Evolutionary conservation across 2,329 filamentous ascomycete genomes (phyloP).

Genomic region (Venturia pyrina): DNA sequence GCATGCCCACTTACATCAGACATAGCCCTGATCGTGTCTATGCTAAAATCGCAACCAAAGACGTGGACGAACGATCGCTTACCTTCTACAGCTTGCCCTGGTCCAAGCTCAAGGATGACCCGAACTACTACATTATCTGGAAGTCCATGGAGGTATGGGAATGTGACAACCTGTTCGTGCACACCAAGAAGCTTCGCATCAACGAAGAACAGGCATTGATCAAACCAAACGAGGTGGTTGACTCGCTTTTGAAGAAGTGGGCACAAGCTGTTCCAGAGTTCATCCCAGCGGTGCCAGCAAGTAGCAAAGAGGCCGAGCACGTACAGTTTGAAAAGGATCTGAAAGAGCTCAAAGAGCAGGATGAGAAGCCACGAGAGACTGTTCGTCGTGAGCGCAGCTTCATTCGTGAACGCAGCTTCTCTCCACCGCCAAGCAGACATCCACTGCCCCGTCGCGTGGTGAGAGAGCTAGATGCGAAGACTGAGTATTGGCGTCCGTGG

Average conservation of each 20-base stretch:
- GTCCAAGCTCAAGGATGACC: conserved; percentile 8
- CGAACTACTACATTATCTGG: conserved; percentile 13
- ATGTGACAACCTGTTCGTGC: conserved; percentile 10
- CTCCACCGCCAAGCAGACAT: not conserved
- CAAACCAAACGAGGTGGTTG: conserved; percentile 4
- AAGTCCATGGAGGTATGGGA: conserved; percentile 11
- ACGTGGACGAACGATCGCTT: conserved; percentile 9
- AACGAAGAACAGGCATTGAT: conserved; percentile 10
- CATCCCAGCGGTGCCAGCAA: not conserved
- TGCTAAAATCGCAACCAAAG: conserved; percentile 18
- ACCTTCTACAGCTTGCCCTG: conserved; percentile 5
- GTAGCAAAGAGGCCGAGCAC: not conserved
- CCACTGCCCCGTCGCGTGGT: not conserved
- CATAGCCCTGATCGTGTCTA: conserved; percentile 6
- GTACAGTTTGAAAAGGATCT: conserved; percentile 9
- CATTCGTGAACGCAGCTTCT: conserved; percentile 8
- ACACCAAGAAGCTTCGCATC: conserved; percentile 13
- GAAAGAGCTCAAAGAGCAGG: conserved; percentile 6
- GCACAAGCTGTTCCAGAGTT: not conserved
- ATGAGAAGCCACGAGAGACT: conserved; percentile 6
- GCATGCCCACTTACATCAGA: conserved; percentile 4
- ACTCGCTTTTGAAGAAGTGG: conserved; percentile 4
- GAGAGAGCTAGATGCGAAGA: conserved; percentile 1
- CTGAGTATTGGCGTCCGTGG: conserved; percentile 10
- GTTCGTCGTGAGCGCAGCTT: not conserved